phyloP scores from a whole-genome alignment of 73 alveolate genomes.

The Paramecium sexaurelia region DNA sequence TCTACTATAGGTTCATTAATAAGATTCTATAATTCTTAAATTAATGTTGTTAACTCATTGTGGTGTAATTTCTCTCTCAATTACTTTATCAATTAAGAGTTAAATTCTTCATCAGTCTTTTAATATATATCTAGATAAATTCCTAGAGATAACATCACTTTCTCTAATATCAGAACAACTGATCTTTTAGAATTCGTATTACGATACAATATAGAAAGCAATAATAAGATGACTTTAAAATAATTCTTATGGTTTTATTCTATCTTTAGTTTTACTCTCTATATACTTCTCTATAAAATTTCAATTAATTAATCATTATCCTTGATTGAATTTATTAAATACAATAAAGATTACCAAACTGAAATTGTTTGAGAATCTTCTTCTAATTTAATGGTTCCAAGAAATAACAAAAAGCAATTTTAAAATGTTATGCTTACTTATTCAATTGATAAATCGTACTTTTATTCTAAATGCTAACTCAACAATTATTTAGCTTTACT shows the following conservation, averaged over 20 bases:
- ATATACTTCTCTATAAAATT: neutral
- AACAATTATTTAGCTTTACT: neutral
- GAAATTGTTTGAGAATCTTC: neutral
- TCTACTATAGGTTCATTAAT: neutral
- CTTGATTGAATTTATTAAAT: neutral
- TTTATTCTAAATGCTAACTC: neutral
- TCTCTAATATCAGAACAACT: constrained; percentile 15
- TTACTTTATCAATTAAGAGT: neutral
- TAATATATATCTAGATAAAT: constrained; percentile 6
- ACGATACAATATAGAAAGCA: neutral
- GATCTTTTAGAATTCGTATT: constrained; percentile 40
- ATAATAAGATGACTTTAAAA: neutral
- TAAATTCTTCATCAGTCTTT: constrained; percentile 39
- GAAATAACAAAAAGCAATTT: neutral
- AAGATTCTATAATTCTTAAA: neutral
- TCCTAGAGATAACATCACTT: neutral
- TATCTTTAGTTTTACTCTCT: constrained; percentile 19
- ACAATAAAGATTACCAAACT: constrained; percentile 16
- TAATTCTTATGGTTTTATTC: constrained; percentile 25
- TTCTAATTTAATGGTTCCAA: neutral
- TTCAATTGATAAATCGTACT: constrained; percentile 7
- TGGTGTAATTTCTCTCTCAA: neutral
- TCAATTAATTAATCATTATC: neutral
- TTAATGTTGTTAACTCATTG: neutral
- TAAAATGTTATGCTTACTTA: neutral